Percentiles rank a stretch among this genome's conserved stretches.
Evolutionary conservation across 441 rosid species (phyloP).

Genomic region (Erodium chrysanthum): DNA sequence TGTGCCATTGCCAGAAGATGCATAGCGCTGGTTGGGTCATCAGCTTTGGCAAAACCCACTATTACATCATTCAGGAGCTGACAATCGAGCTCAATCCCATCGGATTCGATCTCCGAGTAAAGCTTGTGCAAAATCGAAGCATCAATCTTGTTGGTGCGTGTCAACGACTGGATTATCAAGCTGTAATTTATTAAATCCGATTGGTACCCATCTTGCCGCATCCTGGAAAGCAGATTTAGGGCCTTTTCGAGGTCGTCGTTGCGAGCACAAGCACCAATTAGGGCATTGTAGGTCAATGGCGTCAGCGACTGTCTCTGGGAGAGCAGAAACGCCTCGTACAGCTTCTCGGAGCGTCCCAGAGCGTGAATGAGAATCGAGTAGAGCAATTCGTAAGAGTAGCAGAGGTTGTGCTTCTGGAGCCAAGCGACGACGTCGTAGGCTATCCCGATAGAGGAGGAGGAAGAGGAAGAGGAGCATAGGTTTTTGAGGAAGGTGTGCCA

Average conservation of each 20-base stretch:
- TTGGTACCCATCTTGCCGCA: conserved; percentile 78
- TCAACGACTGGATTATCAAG: conserved; percentile 63
- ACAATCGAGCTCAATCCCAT: conserved; percentile 64
- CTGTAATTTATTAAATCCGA: conserved; percentile 85
- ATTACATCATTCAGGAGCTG: conserved; percentile 74
- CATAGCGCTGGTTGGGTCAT: conserved; percentile 60
- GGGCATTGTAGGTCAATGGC: conserved; percentile 85
- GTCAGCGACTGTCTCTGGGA: conserved; percentile 66
- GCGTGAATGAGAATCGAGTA: conserved; percentile 87
- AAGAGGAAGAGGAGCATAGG: conserved; percentile 38
- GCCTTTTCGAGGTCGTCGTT: conserved; percentile 79
- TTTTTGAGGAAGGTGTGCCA: conserved; percentile 84
- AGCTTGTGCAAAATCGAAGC: conserved; percentile 56
- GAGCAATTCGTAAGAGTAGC: conserved; percentile 88
- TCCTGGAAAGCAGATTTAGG: conserved; percentile 69
- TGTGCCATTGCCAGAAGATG: conserved; percentile 63
- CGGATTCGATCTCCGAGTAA: conserved; percentile 54
- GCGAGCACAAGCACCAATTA: conserved; percentile 81
- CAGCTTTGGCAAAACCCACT: conserved; percentile 76
- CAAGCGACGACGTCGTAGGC: conserved; percentile 82
- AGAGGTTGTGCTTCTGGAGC: conserved; percentile 80
- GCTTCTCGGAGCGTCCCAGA: conserved; percentile 86
- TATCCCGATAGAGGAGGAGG: conserved; percentile 37
- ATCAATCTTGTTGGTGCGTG: conserved; percentile 55
- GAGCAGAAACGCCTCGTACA: conserved; percentile 83